Evolutionary conservation across 2,329 filamentous ascomycete species (phyloP).

Genomic region (Pseudogymnoascus sp.): DNA sequence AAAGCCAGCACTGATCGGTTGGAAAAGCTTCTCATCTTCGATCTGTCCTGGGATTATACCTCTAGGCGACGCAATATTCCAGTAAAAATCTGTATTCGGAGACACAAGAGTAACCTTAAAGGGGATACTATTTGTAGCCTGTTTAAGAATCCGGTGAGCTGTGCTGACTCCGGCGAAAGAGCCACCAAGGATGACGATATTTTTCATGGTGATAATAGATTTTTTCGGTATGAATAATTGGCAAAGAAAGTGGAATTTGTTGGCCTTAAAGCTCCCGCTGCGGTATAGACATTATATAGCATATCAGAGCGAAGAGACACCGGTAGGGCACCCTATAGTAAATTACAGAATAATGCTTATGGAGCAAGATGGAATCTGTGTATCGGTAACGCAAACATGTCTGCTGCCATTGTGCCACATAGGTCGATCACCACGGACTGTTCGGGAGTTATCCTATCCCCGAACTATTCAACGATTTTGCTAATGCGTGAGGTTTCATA

Average conservation of each 20-base stretch:
- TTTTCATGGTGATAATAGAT: constrained; percentile 19
- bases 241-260: constrained; percentile 9
- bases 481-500: neutral
- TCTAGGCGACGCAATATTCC: constrained; percentile 41
- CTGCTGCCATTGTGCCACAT: neutral
- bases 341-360: constrained; percentile 8
- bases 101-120: constrained; percentile 48
- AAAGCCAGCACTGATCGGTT: constrained; percentile 36
- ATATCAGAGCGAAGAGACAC: constrained; percentile 5
- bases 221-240: constrained; percentile 5
- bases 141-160: constrained; percentile 27
- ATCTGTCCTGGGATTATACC: constrained; percentile 40
- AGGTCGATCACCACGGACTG: neutral
- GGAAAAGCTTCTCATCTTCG: constrained; percentile 34
- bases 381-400: neutral
- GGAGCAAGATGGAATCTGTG: neutral
- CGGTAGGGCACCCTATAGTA: neutral
- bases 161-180: constrained; percentile 25
- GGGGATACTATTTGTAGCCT: constrained; percentile 21
- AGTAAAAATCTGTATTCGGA: constrained; percentile 42
- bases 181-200: constrained; percentile 27
- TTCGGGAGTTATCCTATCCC: neutral
- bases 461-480: neutral
- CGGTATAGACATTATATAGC: constrained; percentile 11
- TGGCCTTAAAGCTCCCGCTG: constrained; percentile 4